These are phyloP conservation scores for Metschnikowia hibisci DNA, from an alignment of 805 yeast species.

Conservation along the genomic window DNA sequence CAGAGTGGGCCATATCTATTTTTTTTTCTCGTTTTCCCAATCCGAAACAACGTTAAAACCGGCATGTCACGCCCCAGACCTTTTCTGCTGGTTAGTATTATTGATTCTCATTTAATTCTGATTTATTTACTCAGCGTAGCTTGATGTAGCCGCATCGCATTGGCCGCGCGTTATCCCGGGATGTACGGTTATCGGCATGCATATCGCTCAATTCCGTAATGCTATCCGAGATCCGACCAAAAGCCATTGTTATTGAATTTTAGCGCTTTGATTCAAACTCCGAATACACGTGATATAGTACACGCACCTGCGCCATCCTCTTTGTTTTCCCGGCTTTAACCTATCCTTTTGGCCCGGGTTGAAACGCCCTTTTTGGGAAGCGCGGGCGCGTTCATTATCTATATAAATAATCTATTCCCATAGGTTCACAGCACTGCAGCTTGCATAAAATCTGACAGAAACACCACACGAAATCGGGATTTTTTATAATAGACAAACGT, in stretches of 20 bases:
- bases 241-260: too few species aligned
- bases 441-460: background rate
- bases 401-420: constrained; percentile 1
- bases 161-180: constrained; percentile 4
- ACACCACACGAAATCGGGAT: too few species aligned
- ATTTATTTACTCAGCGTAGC: background rate
- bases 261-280: too few species aligned
- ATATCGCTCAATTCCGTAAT: constrained; percentile 1
- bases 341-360: background rate
- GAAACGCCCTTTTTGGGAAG: background rate
- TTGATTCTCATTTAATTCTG: background rate
- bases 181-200: constrained; percentile 2
- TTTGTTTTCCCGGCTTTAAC: background rate
- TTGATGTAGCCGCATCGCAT: background rate
- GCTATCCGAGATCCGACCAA: background rate
- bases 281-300: too few species aligned
- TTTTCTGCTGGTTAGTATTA: background rate
- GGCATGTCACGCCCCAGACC: background rate
- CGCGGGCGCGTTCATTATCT: constrained; percentile 3
- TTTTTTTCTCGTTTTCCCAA: too few species aligned
- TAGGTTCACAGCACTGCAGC: background rate
- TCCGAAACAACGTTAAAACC: too few species aligned
- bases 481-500: too few species aligned
- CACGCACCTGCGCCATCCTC: background rate
- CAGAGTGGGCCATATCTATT: too few species aligned